phyloP scores from a whole-genome alignment of 768 basidiomycete species.

The Wakefieldia striispora region DNA sequence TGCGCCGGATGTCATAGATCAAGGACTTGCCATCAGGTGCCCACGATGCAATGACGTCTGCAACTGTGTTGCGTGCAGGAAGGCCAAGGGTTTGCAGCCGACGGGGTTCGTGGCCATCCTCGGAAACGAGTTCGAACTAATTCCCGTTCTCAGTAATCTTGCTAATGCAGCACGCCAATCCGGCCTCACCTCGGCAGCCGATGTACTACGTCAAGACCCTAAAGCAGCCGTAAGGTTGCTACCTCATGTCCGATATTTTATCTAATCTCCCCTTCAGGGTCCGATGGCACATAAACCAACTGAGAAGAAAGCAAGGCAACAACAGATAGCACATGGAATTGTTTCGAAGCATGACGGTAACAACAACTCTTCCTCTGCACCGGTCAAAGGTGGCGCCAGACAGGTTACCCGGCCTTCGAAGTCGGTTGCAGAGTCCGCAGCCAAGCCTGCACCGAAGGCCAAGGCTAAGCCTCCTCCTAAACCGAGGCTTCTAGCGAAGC shows the following conservation, averaged over 20 bases:
- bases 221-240: constrained; percentile 28
- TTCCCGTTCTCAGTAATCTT: constrained; percentile 34
- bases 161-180: constrained; percentile 36
- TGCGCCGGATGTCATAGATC: constrained; percentile 10
- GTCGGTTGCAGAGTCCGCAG: constrained; percentile 13
- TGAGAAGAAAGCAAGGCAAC: constrained; percentile 18
- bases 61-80: constrained; percentile 66
- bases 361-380: constrained; percentile 9
- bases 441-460: constrained; percentile 17
- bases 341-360: constrained; percentile 3
- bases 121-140: constrained; percentile 8
- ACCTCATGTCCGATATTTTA: not conserved
- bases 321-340: constrained; percentile 1
- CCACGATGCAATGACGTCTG: constrained; percentile 66
- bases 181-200: constrained; percentile 38
- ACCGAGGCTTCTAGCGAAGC: constrained; percentile 43
- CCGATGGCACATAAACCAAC: constrained; percentile 26
- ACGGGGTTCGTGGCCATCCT: constrained; percentile 46
- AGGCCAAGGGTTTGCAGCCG: constrained; percentile 56
- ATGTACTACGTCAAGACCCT: constrained; percentile 34
- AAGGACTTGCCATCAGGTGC: constrained; percentile 46
- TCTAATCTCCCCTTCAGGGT: constrained; percentile 22
- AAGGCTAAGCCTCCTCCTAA: constrained; percentile 29
- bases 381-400: constrained; percentile 8
- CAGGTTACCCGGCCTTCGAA: constrained; percentile 7